Conservation (phyloP, 495 filamentous ascomycete species). For the Hyaloscypha hepaticicola region DNA sequence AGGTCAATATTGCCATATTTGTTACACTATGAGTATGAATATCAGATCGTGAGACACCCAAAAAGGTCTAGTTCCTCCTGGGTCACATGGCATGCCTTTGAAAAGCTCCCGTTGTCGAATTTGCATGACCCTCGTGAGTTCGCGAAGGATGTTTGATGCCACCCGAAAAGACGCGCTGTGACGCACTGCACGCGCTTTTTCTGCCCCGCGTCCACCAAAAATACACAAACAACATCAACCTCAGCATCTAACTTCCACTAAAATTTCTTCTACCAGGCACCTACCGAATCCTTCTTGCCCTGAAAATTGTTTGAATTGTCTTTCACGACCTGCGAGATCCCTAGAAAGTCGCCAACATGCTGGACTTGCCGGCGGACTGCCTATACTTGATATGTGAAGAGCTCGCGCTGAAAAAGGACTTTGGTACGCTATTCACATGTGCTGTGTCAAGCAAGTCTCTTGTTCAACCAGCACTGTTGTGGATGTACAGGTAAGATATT, state of each 20-base stretch:
- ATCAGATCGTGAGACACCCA: neutral
- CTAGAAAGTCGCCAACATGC: constrained; percentile 9
- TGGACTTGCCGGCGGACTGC: constrained; percentile 55
- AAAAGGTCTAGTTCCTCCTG: neutral
- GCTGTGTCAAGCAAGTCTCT: constrained; percentile 50
- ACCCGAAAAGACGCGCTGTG: neutral
- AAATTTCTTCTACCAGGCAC: neutral
- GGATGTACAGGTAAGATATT: constrained; percentile 59
- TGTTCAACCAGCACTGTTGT: constrained; percentile 54
- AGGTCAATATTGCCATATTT: constrained; percentile 68
- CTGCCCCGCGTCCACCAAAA: constrained; percentile 16
- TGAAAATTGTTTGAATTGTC: neutral
- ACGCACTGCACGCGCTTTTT: neutral
- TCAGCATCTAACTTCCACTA: neutral
- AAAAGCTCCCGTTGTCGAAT: neutral
- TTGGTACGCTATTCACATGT: constrained; percentile 56
- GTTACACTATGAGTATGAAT: neutral
- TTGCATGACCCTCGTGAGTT: neutral
- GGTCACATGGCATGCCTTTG: neutral
- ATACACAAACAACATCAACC: constrained; percentile 1
- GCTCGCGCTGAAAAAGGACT: constrained; percentile 50
- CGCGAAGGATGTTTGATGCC: neutral
- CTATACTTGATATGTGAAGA: constrained; percentile 58
- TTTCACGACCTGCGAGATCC: neutral
- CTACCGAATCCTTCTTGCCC: neutral